Conservation (phyloP, 495 filamentous ascomycete species). For the Talaromyces borbonicus region DNA sequence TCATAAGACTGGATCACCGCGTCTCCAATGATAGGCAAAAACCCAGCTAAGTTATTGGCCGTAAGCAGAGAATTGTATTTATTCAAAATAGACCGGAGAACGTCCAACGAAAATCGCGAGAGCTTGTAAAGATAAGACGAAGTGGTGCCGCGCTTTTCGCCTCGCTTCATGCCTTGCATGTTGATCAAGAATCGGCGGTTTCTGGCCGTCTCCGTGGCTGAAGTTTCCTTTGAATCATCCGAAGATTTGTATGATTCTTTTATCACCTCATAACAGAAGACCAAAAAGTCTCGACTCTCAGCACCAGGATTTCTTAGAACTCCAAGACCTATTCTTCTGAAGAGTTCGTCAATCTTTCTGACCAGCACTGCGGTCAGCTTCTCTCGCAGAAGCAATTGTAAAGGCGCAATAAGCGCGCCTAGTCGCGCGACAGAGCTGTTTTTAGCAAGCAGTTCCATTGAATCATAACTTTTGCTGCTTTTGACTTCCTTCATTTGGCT, state of each 20-base stretch:
- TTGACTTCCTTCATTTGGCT: constrained; percentile 97
- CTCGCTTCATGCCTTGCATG: constrained; percentile 56
- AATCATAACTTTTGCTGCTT: constrained; percentile 93
- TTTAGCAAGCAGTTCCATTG: constrained; percentile 86
- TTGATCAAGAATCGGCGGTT: constrained; percentile 68
- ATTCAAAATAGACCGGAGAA: constrained; percentile 68
- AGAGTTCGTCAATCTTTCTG: constrained; percentile 82
- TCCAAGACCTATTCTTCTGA: constrained; percentile 73
- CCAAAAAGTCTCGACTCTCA: constrained; percentile 62
- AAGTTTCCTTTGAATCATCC: constrained; percentile 17
- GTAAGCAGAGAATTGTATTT: constrained; percentile 75
- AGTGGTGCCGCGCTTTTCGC: constrained; percentile 50
- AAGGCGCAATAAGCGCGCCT: constrained; percentile 62
- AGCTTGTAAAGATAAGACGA: constrained; percentile 76
- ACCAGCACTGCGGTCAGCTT: constrained; percentile 70
- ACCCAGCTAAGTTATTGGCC: constrained; percentile 66
- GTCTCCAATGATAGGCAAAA: constrained; percentile 82
- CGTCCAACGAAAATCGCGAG: constrained; percentile 73
- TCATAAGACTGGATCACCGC: constrained; percentile 72
- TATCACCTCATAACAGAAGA: constrained; percentile 92
- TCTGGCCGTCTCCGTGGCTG: constrained; percentile 42
- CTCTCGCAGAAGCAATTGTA: constrained; percentile 68
- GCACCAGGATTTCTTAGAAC: constrained; percentile 69
- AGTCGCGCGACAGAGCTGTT: constrained; percentile 65
- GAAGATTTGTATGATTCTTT: constrained; percentile 66